Evolutionary conservation across 305 asterid species (phyloP).

Genomic region (Withania somnifera): DNA sequence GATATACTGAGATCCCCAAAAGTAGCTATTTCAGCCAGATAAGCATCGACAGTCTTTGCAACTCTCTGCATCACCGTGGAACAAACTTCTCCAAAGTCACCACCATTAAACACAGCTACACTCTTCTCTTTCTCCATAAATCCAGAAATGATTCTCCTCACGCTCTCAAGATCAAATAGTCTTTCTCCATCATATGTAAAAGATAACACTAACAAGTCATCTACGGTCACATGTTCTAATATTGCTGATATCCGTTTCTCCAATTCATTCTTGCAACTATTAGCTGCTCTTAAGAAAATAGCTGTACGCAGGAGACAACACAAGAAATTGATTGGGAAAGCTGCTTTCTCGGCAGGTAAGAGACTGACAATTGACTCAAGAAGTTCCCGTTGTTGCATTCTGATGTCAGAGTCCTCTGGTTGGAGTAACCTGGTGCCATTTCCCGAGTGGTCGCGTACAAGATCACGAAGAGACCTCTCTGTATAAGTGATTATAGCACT

Average conservation of each 20-base stretch:
- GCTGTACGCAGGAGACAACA: constrained; percentile 84
- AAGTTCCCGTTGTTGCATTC: constrained; percentile 44
- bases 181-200: constrained; percentile 70
- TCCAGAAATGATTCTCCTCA: constrained; percentile 65
- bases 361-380: constrained; percentile 61
- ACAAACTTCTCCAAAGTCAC: constrained; percentile 50
- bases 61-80: constrained; percentile 61
- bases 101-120: constrained; percentile 63
- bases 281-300: constrained; percentile 44
- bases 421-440: constrained; percentile 23
- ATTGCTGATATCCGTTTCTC: constrained; percentile 60
- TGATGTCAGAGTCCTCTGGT: constrained; percentile 21
- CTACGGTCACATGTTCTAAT: constrained; percentile 64
- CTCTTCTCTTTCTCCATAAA: constrained; percentile 81
- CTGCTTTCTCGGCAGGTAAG: constrained; percentile 58
- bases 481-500: constrained; percentile 82
- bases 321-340: constrained; percentile 70
- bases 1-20: constrained; percentile 57
- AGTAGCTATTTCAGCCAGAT: constrained; percentile 71
- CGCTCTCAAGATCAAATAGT: constrained; percentile 79
- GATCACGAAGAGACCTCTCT: constrained; percentile 59
- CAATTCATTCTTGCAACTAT: constrained; percentile 54
- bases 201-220: constrained; percentile 61
- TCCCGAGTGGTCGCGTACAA: constrained; percentile 73
- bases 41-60: constrained; percentile 74